Conservation (phyloP, 2,329 filamentous ascomycete genomes). For the Penicillium sp. region DNA sequence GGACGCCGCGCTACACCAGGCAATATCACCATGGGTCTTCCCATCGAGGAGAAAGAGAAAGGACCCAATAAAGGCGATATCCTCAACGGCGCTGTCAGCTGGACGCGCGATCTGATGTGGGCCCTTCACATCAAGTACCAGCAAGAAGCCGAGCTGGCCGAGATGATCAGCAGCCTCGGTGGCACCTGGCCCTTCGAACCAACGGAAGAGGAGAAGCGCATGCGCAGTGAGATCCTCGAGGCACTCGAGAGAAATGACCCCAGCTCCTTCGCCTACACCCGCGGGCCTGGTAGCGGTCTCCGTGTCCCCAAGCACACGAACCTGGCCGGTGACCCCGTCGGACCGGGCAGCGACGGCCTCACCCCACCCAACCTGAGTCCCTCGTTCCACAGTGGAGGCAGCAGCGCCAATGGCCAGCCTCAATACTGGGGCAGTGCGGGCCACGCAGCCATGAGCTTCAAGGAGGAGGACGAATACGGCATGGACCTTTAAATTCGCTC, state of each 20-base stretch:
- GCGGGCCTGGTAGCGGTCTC: conserved; percentile 77
- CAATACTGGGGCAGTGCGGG: conserved; percentile 54
- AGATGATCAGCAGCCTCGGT: conserved; percentile 69
- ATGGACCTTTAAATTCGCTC: conserved; percentile 61
- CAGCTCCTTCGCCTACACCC: conserved; percentile 77
- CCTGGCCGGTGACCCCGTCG: conserved; percentile 74
- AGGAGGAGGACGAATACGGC: conserved; percentile 90
- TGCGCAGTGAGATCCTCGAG: conserved; percentile 89
- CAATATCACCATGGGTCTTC: conserved; percentile 88
- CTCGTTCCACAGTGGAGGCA: conserved; percentile 69
- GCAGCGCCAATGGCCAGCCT: conserved; percentile 56
- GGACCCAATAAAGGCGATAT: conserved; percentile 99
- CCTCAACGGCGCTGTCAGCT: conserved; percentile 92
- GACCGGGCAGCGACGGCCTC: conserved; percentile 45
- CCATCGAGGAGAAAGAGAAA: conserved; percentile 96
- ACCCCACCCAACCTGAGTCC: conserved; percentile 65
- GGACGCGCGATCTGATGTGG: conserved; percentile 98
- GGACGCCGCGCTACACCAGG: conserved; percentile 75
- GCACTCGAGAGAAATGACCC: conserved; percentile 78
- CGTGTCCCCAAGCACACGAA: conserved; percentile 93
- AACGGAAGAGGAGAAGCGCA: conserved; percentile 89
- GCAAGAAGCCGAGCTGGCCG: conserved; percentile 81
- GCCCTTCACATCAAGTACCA: conserved; percentile 84
- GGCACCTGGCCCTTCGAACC: conserved; percentile 75
- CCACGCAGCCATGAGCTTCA: conserved; percentile 68